Conservation (phyloP, 306 rosid genomes). For the Gastrolobium bilobum region DNA sequence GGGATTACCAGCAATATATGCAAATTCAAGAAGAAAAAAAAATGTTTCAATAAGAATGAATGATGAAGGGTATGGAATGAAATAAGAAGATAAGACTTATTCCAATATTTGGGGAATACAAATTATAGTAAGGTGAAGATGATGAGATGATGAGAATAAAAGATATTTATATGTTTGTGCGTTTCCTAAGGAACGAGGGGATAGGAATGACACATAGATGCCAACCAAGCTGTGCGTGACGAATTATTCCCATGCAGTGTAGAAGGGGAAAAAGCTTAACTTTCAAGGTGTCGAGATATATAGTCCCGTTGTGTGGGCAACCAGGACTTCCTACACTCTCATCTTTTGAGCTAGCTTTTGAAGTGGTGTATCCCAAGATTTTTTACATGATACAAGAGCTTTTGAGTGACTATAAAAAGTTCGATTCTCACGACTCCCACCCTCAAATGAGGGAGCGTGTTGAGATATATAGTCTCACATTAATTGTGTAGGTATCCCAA, state of each 20-base stretch:
- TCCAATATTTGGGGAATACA: constrained; percentile 27
- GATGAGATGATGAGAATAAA: background rate
- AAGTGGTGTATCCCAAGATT: too few relatives aligned
- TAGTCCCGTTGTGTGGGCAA: too few relatives aligned
- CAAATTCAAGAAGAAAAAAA: background rate
- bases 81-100: background rate
- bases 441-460: too few relatives aligned
- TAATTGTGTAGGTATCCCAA: too few relatives aligned
- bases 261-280: too few relatives aligned
- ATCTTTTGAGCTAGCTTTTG: too few relatives aligned
- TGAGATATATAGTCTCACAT: too few relatives aligned
- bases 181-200: background rate
- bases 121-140: background rate
- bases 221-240: constrained; percentile 15
- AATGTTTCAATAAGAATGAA: background rate
- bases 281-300: too few relatives aligned
- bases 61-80: background rate
- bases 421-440: too few relatives aligned
- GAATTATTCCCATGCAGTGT: background rate
- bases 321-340: too few relatives aligned
- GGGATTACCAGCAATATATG: constrained; percentile 23
- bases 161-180: constrained; percentile 1
- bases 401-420: too few relatives aligned
- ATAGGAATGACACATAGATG: constrained; percentile 19
- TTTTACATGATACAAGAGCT: too few relatives aligned